Evolutionary conservation across 305 asterid species (phyloP).

Genomic region (Andrographis paniculata): DNA sequence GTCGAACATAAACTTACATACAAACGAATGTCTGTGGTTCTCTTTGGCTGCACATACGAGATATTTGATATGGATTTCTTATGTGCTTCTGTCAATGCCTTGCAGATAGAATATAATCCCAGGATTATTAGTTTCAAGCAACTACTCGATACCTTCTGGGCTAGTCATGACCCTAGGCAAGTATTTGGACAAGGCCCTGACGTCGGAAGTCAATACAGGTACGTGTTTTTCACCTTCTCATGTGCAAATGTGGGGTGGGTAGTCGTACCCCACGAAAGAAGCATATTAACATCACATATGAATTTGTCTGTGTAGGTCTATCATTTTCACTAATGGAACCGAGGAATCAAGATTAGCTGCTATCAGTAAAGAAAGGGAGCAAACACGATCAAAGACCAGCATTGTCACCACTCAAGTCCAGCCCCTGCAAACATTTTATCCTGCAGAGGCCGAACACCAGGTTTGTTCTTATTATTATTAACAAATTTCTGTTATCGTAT

Average conservation of each 20-base stretch:
- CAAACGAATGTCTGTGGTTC: background rate
- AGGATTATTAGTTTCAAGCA: slow-evolving; percentile 50
- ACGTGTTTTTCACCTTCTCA: slow-evolving; percentile 14
- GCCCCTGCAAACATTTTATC: slow-evolving; percentile 60
- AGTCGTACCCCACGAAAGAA: slow-evolving; percentile 12
- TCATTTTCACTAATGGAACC: slow-evolving; percentile 75
- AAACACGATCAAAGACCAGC: slow-evolving; percentile 64
- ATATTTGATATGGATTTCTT: slow-evolving; percentile 2
- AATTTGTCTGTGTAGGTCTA: slow-evolving; percentile 48
- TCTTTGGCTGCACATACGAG: slow-evolving; percentile 1
- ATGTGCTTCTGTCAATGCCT: slow-evolving; percentile 15
- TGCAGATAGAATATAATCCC: slow-evolving; percentile 88
- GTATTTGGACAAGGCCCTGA: slow-evolving; percentile 99
- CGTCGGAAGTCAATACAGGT: slow-evolving; percentile 95
- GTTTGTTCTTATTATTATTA: slow-evolving; percentile 28
- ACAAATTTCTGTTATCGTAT: too few relatives aligned
- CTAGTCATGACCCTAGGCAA: slow-evolving; percentile 89
- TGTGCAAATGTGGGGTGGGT: slow-evolving; percentile 1
- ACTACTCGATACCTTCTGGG: slow-evolving; percentile 89
- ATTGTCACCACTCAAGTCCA: slow-evolving; percentile 87
- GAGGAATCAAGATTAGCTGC: slow-evolving; percentile 89
- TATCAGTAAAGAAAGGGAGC: slow-evolving; percentile 92
- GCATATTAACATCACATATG: slow-evolving; percentile 18
- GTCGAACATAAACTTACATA: background rate
- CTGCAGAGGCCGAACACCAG: slow-evolving; percentile 97